Conservation (phyloP, 2,329 filamentous ascomycete species). For the Pseudogymnoascus sp. region DNA sequence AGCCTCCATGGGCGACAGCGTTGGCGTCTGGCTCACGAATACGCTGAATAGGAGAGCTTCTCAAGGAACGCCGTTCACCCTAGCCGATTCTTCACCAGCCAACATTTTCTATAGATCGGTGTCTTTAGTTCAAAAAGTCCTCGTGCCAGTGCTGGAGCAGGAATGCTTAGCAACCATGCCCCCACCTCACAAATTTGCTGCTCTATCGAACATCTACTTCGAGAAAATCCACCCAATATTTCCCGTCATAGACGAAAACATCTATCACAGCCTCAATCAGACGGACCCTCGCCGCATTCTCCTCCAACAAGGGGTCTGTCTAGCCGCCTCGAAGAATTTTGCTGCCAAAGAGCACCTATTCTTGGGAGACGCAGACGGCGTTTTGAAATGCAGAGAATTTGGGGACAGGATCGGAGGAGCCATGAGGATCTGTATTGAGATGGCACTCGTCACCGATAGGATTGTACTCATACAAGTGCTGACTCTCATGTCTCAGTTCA, state of each 20-base stretch:
- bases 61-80: too few species aligned
- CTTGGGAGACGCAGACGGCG: conserved; percentile 11
- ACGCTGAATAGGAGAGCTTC: too few species aligned
- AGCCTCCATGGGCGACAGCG: conserved; percentile 10
- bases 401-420: conserved; percentile 18
- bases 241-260: conserved; percentile 39
- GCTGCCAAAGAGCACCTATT: conserved; percentile 37
- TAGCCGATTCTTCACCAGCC: too few species aligned
- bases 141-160: conserved; percentile 21
- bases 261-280: conserved; percentile 13
- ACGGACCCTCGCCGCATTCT: conserved; percentile 35
- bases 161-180: conserved; percentile 39
- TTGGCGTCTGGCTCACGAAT: too few species aligned
- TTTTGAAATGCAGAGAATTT: conserved; percentile 19
- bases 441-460: conserved; percentile 47
- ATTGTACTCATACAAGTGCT: conserved; percentile 48
- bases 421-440: conserved; percentile 35
- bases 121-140: conserved; percentile 17
- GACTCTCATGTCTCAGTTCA: conserved; percentile 50
- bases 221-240: conserved; percentile 50
- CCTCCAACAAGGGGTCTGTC: conserved; percentile 44
- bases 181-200: conserved; percentile 38
- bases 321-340: conserved; percentile 47
- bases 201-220: conserved; percentile 40
- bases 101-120: conserved; percentile 8